Evolutionary conservation across 2,329 filamentous ascomycete species (phyloP), one percentile per base, ranked within the genome.

Genomic region (Cercospora sp.): DNA sequence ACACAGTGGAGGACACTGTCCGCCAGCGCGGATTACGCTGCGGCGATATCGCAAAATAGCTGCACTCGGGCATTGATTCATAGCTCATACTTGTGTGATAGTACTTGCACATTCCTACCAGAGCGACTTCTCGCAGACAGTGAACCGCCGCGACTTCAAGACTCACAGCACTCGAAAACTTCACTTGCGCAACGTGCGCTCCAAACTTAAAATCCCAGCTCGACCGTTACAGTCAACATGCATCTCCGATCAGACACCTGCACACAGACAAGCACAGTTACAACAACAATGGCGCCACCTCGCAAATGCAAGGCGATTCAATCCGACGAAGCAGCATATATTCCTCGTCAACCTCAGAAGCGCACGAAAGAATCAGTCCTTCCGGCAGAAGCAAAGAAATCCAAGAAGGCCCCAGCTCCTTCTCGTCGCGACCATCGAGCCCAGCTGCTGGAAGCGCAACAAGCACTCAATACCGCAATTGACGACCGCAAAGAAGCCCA

Each of bases 401-500:
- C 13, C 8, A 36, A 36, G 3, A 18, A 59, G 18, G 9, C 3
- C 8, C 8, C 55, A 12, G 30, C 30, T 8, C 5, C 31, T 36
- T 23, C 55, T 23, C 55, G 55, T 4, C 16, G n/a, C 28, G 30
- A 59, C 55, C 55, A n/a, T 18, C 55, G 30, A 36, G 31, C 31
- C 0, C 55, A 33, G 28, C 55, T 59, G 3, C 30, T 20, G 6
- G 30, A 31, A 59, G 55, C 55, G 0, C 55, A 59, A 2, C 30
- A 59, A 20, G 55, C 30, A 18, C 55, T 59, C 4, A 30, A 59
- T 5, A 6, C 28, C 28, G 55, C 55, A 18, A 59, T 59, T 8
- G 55, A 59, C n/a, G 31, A 59, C 18, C 55, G 55, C n/a, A 59
- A 36, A 59, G 55, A 59, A 36, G 55, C 55, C 2, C 55, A 59